Base-by-base conservation (phyloP, 306 rosid genomes). In the Trichosanthes truncata region DNA sequence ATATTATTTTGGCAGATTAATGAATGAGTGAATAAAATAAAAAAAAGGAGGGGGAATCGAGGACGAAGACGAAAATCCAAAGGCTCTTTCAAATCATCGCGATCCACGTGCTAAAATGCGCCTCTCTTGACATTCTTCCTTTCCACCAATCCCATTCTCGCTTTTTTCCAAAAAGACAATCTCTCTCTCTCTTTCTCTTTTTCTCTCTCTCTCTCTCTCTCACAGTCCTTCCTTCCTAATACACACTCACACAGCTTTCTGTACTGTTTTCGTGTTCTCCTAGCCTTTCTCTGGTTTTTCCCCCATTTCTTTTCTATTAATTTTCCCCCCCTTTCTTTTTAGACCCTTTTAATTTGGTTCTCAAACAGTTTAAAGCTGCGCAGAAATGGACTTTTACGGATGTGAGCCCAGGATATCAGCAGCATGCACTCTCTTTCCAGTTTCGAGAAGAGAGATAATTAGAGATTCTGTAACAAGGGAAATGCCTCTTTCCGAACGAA, bases 321-420 rank as follows among this genome's bases (percentile, higher is more conserved):
- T 31, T 65, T 41, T 45, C 21, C 78, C 48, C 49, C 23, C 41
- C 29, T 55, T 38, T 74, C 57, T 56, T 76, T 65, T 66, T 7
- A 66, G 1, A 67, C 33, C 35, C 40, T 23, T 36, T 67, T 53
- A 14, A 12, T 35, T 46, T 21, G 48, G 33, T 45, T 45, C 67
- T 79, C 40, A 55, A 9, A 86, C 85, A 85, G 88, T 86, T 89
- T 85, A 95, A 93, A 91, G 98, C 96, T 96, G 97, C 93, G 71
- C 87, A 80, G 84, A 77, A 80, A 88, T 88, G 88, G 79, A 79
- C 78, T 69, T 66, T 68, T 78, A 72, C 87, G 76, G 85, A 72
- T 82, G 87, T 80, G 82, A 79, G 87, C 86, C 84, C 89, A 84
- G 88, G 87, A 82, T 88, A 80, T 84, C 83, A 89, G 90, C 82